Evolutionary conservation across 257 asterid species (phyloP).

Genomic region (Euphrasia confusa): DNA sequence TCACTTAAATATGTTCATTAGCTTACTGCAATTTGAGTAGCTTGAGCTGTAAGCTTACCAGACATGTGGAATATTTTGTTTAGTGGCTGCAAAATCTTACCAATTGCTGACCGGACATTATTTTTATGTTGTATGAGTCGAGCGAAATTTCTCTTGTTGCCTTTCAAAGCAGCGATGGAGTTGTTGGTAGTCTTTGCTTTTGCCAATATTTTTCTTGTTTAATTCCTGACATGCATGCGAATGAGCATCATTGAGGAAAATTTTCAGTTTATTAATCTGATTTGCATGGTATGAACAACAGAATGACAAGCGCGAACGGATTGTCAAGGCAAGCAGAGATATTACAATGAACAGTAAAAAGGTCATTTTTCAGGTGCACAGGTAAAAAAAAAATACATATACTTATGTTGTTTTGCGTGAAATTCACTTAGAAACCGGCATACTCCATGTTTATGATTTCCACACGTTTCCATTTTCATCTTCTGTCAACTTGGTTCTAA

Average conservation of each 20-base stretch:
- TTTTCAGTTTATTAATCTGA: background rate
- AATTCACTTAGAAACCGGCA: no score
- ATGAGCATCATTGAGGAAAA: background rate
- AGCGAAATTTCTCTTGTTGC: background rate
- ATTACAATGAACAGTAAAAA: slow-evolving; percentile 89
- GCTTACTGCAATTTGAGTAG: background rate
- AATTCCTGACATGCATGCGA: background rate
- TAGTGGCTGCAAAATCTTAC: background rate
- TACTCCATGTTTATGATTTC: background rate
- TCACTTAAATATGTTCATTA: background rate
- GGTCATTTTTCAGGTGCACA: slow-evolving; percentile 94
- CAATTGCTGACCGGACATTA: background rate
- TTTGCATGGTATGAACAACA: slow-evolving; percentile 22
- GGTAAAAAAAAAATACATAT: slow-evolving; percentile 38
- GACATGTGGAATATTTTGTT: slow-evolving; percentile 2
- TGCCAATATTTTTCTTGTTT: background rate
- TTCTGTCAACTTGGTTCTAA: background rate
- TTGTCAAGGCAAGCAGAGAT: slow-evolving; percentile 95
- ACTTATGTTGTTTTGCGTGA: background rate
- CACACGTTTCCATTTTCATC: background rate
- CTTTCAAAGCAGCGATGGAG: background rate
- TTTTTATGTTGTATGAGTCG: background rate
- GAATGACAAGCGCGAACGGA: slow-evolving; percentile 91
- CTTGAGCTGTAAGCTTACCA: background rate
- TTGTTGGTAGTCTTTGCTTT: background rate